Conservation (phyloP, 306 rosid genomes). For the Begonia loranthoides region DNA sequence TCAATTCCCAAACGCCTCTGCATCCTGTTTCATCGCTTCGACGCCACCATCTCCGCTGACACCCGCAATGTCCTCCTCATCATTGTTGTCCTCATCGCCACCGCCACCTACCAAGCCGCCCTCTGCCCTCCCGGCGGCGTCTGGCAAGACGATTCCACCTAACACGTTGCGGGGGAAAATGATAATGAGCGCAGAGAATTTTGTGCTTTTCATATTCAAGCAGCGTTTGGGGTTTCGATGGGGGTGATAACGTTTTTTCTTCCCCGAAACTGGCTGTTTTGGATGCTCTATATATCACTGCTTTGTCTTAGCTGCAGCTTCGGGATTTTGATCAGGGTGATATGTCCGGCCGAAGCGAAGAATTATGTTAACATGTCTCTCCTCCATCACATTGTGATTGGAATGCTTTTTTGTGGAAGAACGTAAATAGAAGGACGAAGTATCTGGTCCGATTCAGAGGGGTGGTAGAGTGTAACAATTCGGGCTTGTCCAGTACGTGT, state of each 20-base stretch:
- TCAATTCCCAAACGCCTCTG: background rate
- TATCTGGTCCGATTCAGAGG: background rate
- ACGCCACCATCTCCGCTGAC: conserved; percentile 2
- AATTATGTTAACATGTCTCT: background rate
- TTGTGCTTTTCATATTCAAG: background rate
- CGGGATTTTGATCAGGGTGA: background rate
- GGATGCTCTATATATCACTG: background rate
- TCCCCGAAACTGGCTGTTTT: background rate
- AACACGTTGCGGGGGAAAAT: background rate
- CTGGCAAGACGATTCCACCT: background rate
- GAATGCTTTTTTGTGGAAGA: too few relatives aligned
- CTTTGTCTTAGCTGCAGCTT: background rate
- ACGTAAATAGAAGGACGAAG: too few relatives aligned
- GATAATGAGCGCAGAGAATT: background rate
- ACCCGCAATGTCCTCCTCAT: conserved; percentile 9
- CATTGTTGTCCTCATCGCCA: conserved; percentile 12
- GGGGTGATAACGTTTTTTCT: background rate
- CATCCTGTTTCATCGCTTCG: background rate
- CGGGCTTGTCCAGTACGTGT: too few relatives aligned
- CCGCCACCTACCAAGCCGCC: conserved; percentile 10
- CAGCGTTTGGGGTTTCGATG: background rate
- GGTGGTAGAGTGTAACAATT: too few relatives aligned
- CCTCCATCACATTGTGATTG: background rate
- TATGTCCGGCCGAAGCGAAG: background rate
- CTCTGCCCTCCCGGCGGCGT: conserved; percentile 9